These are phyloP conservation scores for Arthrobotrys sphaeroides DNA, from an alignment of 2,329 filamentous ascomycete species.

Conservation along the genomic window DNA sequence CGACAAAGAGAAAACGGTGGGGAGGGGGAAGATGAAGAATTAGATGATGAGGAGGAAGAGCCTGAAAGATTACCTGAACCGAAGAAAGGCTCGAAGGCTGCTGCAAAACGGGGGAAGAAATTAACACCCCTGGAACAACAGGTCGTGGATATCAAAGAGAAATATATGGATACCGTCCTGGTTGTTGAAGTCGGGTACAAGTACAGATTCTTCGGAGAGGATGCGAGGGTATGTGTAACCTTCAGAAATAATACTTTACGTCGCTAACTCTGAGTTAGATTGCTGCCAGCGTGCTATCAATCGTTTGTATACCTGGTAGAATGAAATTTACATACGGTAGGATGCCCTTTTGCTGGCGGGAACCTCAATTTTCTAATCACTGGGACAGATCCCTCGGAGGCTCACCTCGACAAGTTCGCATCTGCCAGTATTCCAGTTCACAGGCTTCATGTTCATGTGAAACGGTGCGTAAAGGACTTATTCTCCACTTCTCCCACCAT, in stretches of 20 bases:
- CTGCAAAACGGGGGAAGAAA: constrained; percentile 76
- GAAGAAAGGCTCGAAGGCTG: constrained; percentile 62
- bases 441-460: constrained; percentile 89
- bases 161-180: constrained; percentile 86
- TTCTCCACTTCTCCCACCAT: no score
- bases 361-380: constrained; percentile 55
- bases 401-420: constrained; percentile 89
- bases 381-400: constrained; percentile 78
- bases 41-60: constrained; percentile 65
- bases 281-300: constrained; percentile 88
- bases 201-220: constrained; percentile 95
- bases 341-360: constrained; percentile 61
- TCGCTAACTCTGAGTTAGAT: constrained; percentile 15
- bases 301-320: constrained; percentile 96
- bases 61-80: constrained; percentile 61
- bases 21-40: constrained; percentile 60
- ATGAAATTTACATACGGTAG: constrained; percentile 81
- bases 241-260: background rate
- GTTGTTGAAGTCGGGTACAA: constrained; percentile 98
- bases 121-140: constrained; percentile 95
- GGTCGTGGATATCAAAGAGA: constrained; percentile 90
- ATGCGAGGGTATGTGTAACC: constrained; percentile 72
- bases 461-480: constrained; percentile 65
- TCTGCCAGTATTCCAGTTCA: constrained; percentile 96
- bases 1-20: constrained; percentile 58